phyloP scores from a whole-genome alignment of 768 basidiomycete species.

The Suillus placidus region DNA sequence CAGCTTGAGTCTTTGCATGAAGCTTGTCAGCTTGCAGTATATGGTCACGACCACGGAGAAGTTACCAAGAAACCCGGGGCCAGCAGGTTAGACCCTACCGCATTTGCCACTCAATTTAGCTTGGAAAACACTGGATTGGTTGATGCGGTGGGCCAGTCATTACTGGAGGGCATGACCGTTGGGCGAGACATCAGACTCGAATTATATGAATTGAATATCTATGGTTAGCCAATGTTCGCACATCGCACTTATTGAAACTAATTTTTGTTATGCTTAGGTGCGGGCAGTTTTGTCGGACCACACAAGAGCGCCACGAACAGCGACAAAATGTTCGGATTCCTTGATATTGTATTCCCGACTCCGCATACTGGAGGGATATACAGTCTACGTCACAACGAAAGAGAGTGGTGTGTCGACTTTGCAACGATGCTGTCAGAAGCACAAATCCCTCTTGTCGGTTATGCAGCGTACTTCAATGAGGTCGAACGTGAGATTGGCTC shows the following conservation, averaged over 20 bases:
- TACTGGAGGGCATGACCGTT: constrained; percentile 25
- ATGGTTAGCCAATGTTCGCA: constrained; percentile 33
- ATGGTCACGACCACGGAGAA: constrained; percentile 38
- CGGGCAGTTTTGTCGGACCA: constrained; percentile 51
- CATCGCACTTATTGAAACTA: neutral
- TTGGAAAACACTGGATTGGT: constrained; percentile 30
- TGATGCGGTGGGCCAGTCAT: constrained; percentile 24
- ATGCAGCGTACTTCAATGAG: constrained; percentile 47
- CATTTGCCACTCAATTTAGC: constrained; percentile 41
- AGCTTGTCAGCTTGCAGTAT: constrained; percentile 44
- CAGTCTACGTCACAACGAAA: constrained; percentile 35
- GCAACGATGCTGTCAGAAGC: constrained; percentile 22
- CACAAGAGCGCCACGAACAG: constrained; percentile 52
- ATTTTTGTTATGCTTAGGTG: constrained; percentile 24
- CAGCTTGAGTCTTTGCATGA: constrained; percentile 27
- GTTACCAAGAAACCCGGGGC: constrained; percentile 46
- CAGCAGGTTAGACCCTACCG: constrained; percentile 42
- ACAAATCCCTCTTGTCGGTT: constrained; percentile 31
- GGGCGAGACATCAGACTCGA: constrained; percentile 31
- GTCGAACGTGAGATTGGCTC: constrained; percentile 49
- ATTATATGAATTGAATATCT: constrained; percentile 50
- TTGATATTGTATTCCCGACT: constrained; percentile 54
- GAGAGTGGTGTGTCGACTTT: constrained; percentile 44
- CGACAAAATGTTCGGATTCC: constrained; percentile 51
- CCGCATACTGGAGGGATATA: constrained; percentile 48